Evolutionary conservation across 106 monocot species (phyloP), one percentile per base, ranked within the genome.

Genomic region (Dendrobium catenatum): DNA sequence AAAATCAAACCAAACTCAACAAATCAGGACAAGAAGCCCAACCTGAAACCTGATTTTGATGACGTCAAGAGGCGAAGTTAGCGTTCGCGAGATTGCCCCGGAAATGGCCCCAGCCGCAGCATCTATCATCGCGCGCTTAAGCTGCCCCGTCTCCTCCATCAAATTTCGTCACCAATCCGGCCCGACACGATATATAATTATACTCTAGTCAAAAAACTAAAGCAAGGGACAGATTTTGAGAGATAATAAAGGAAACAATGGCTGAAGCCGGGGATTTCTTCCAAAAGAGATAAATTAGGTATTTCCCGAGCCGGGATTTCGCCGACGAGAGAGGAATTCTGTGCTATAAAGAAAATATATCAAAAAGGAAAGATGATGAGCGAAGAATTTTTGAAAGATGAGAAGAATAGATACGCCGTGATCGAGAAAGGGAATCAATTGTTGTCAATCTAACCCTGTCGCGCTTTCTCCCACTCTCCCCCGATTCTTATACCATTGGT

Each of bases 21-120:
- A 43, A 74, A 42, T 2, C 41, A 29, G 44, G 24, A 49, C 10
- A 74, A 49, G 27, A 49, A 42, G n/a, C 49, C 81, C 17, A 43
- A 92, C 97, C 97, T 97, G 97, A 80, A 97, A 97, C 51, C 97
- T 83, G 77, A 97, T 97, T 82, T 97, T 97, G 85, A 97, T 97
- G 49, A 97, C 97, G 55, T 97, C 97, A 49, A 97, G 82, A 73
- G 97, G 97, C 37, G 97, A 97, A 3, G 97, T 97, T 22, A 97
- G 89, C 31, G 85, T 91, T 26, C 97, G 85, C n/a, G 94, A 91
- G 76, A 97, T 89, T 77, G 89, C 94, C 20, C 97, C 97, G 18
- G 97, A 86, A 76, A 97, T 89, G 18, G 97, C 97, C 3, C 97
- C 97, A 1, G 97, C 92, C 42, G 82, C 22, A 4, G 89, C 54